phyloP scores from a whole-genome alignment of 192 early-diverging fungal genomes.

The Funneliformis geosporum region DNA sequence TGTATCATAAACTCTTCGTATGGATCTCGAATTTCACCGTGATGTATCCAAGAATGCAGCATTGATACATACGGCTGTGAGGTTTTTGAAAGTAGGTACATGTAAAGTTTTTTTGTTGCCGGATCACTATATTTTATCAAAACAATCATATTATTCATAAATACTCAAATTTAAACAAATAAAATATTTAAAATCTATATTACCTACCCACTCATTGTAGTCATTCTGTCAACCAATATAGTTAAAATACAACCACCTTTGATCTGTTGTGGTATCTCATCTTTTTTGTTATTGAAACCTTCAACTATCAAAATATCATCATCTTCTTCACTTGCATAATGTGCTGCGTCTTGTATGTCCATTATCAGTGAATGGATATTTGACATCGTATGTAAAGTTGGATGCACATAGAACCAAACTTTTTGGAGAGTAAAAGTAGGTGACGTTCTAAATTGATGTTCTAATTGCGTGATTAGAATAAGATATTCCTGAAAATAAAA shows the following conservation, averaged over 20 bases:
- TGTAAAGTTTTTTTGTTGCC: constrained; percentile 72
- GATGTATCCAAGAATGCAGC: constrained; percentile 85
- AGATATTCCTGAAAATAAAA: constrained; percentile 69
- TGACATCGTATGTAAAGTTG: constrained; percentile 63
- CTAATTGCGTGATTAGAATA: constrained; percentile 83
- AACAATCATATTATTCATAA: neutral
- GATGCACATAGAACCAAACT: constrained; percentile 87
- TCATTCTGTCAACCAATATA: constrained; percentile 71
- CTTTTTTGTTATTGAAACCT: constrained; percentile 35
- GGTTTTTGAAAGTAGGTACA: constrained; percentile 75
- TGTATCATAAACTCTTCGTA: constrained; percentile 93
- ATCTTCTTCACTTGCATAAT: constrained; percentile 37
- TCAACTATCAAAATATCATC: constrained; percentile 46
- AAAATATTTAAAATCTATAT: constrained; percentile 28
- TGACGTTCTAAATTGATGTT: constrained; percentile 74
- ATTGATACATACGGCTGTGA: constrained; percentile 82
- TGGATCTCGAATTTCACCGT: constrained; percentile 86
- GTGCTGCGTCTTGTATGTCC: constrained; percentile 42
- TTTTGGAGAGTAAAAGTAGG: constrained; percentile 86
- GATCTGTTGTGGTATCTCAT: constrained; percentile 53
- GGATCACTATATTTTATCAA: constrained; percentile 65
- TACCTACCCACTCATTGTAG: constrained; percentile 65
- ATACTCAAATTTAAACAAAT: constrained; percentile 28
- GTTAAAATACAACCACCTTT: constrained; percentile 82
- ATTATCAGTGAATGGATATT: constrained; percentile 47